Percentiles rank a stretch among this genome's conserved stretches.
These are phyloP conservation scores for Exophiala xenobiotica DNA, from an alignment of 2,329 filamentous ascomycete genomes.

Conservation along the genomic window DNA sequence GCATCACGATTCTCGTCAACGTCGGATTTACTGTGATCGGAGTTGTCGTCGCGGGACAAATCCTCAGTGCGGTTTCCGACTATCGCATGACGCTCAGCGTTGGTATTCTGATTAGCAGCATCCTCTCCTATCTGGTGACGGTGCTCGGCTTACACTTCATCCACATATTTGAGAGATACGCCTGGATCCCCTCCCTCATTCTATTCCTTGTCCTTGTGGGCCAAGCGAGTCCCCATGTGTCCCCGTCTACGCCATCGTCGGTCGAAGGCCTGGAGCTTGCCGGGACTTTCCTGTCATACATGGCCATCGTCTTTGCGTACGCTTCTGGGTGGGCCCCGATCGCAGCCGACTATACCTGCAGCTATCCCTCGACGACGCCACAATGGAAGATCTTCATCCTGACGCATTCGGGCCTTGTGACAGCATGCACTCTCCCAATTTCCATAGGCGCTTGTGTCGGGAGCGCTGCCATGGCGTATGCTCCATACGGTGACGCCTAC, in stretches of 20 bases:
- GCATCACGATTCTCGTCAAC: constrained; percentile 33
- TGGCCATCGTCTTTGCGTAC: constrained; percentile 27
- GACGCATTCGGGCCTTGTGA: constrained; percentile 19
- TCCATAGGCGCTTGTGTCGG: constrained; percentile 45
- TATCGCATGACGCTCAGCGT: constrained; percentile 34
- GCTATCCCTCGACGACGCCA: constrained; percentile 26
- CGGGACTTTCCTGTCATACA: constrained; percentile 31
- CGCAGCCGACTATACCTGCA: constrained; percentile 30
- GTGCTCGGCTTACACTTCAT: constrained; percentile 33
- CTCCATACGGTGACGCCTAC: constrained; percentile 37
- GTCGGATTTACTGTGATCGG: constrained; percentile 36
- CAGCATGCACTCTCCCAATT: constrained; percentile 40
- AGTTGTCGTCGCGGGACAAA: constrained; percentile 37
- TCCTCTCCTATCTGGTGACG: constrained; percentile 32
- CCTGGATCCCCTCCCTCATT: constrained; percentile 34
- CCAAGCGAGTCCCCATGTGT: constrained; percentile 46
- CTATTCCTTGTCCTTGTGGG: constrained; percentile 49
- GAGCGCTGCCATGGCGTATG: constrained; percentile 38
- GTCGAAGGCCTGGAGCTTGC: constrained; percentile 37
- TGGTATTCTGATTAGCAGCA: constrained; percentile 34
- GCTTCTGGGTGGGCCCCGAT: constrained; percentile 27
- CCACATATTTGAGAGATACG: constrained; percentile 35
- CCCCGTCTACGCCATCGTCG: constrained; percentile 37
- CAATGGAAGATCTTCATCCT: constrained; percentile 26
- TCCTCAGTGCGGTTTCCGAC: constrained; percentile 37